phyloP scores from a whole-genome alignment of 306 rosid species.

The Cyclanthera cordifolia region DNA sequence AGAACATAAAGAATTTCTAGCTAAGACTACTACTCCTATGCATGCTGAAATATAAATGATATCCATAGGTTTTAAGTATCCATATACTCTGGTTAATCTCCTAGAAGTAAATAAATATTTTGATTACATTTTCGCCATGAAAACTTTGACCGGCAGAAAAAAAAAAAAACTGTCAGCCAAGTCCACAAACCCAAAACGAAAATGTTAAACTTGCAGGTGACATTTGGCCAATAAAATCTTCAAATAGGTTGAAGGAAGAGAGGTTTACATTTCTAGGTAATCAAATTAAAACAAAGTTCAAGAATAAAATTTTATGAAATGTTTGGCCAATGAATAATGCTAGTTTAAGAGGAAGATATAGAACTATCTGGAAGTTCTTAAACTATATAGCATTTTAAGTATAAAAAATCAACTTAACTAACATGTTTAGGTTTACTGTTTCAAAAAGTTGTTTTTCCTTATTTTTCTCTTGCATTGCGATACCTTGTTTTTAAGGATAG shows the following conservation, averaged over 20 bases:
- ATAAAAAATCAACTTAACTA: background rate
- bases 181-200: background rate
- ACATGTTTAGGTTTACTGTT: background rate
- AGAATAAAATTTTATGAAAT: background rate
- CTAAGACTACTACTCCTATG: background rate
- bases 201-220: background rate
- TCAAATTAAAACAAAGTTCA: background rate
- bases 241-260: background rate
- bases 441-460: background rate
- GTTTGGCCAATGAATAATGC: background rate
- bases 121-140: background rate
- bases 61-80: background rate
- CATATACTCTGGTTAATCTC: background rate
- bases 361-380: background rate
- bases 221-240: background rate
- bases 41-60: background rate
- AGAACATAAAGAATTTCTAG: background rate
- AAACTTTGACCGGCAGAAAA: background rate
- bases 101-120: background rate
- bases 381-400: no score
- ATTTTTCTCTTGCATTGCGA: background rate
- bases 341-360: background rate
- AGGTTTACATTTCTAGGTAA: background rate
- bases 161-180: background rate
- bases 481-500: background rate